Evolutionary conservation across 495 filamentous ascomycete species (phyloP), one percentile per base, ranked within the genome.

Genomic region (Penicillium lagena): DNA sequence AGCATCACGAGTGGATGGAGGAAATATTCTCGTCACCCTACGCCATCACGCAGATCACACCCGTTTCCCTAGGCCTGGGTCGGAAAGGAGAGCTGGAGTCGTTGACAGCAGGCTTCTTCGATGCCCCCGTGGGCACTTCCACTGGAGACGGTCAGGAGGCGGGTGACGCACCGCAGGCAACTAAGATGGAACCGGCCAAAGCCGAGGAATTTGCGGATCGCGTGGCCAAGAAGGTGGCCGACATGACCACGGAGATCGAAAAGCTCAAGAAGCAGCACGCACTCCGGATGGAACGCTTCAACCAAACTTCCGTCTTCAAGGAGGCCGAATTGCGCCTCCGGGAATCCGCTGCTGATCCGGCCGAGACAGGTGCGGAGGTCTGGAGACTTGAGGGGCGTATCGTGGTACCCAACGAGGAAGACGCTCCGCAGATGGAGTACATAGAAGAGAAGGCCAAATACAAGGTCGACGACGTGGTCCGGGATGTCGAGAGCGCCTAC

Each of bases 1-100:
- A 96, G 54, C 93, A 98, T 55, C 93, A 97, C 52, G 90, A 95
- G 63, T 96, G 90, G 93, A 95, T 97, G 86, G 93, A 96, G 55
- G 90, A 98, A 65, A 81, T 98, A n/a, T 75, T 96, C 37, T 84
- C 83, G 2, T 95, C 89, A 0, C 87, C 89, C 0, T 96, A 90
- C 51, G 71, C 82, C 12, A 86, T 87, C 44, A 73, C 73, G 15
- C 85, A 93, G 52, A 91, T 98, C 37, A 79, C 81, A n/a, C 87
- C 90, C 6, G 77, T 88, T 3, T 90, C 96, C 55, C 76, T 97
- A 8, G 90, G 89, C 0, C 66, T 96, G 4, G 93, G 93, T 6
- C 77, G 89, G 7, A 87, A 85, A 59, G 93, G 93, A 10, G 86
- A 90, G 59, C 80, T 98, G 11, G 81, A 86, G 34, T 72, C 73